Percentiles rank a stretch among this genome's conserved stretches.
phyloP scores from a whole-genome alignment of 2,329 filamentous ascomycete genomes.

The Ilyonectria sp. region DNA sequence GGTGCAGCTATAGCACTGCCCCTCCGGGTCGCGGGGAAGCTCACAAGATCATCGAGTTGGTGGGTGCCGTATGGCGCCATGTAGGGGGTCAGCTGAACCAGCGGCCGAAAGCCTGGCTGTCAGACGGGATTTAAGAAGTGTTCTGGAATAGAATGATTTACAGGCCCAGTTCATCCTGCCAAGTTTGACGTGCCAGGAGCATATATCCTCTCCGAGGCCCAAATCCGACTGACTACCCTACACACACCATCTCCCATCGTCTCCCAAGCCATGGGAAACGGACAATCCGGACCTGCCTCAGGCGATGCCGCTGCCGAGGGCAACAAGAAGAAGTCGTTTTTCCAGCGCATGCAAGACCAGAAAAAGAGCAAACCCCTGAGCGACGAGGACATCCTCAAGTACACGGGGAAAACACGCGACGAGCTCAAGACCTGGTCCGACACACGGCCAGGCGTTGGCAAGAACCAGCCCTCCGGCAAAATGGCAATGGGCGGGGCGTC shows the following conservation, averaged over 20 bases:
- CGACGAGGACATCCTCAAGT: slow-evolving; percentile 58
- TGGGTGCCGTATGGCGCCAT: slow-evolving; percentile 27
- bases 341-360: slow-evolving; percentile 51
- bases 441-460: slow-evolving; percentile 56
- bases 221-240: too few species aligned
- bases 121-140: not conserved
- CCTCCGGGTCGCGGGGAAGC: slow-evolving; percentile 12
- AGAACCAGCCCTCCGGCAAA: slow-evolving; percentile 57
- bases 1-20: slow-evolving; percentile 14
- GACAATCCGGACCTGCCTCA: not conserved
- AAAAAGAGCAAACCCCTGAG: slow-evolving; percentile 51
- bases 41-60: slow-evolving; percentile 4
- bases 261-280: not conserved
- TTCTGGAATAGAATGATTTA: not conserved
- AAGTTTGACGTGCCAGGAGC: not conserved
- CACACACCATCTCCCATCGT: too few species aligned
- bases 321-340: slow-evolving; percentile 49
- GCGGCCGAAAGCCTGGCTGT: not conserved
- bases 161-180: not conserved
- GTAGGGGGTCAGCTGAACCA: slow-evolving; percentile 1
- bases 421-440: slow-evolving; percentile 57
- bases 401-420: slow-evolving; percentile 57
- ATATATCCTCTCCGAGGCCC: too few species aligned
- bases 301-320: slow-evolving; percentile 20
- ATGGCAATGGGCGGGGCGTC: slow-evolving; percentile 48